These are phyloP conservation scores for Knufia fluminis DNA, from an alignment of 2,329 filamentous ascomycete species.

Conservation along the genomic window DNA sequence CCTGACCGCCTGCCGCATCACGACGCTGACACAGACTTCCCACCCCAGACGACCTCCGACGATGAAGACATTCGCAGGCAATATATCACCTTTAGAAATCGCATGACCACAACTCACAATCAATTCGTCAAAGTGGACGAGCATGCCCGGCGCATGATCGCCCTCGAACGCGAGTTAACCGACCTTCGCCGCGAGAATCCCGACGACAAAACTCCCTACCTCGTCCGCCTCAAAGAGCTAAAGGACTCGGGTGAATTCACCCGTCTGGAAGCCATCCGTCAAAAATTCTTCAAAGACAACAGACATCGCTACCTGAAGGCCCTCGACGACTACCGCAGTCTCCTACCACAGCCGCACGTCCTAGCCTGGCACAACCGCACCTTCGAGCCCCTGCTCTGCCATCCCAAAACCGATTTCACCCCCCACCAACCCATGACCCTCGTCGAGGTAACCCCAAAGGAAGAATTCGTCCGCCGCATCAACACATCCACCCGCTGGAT, in stretches of 20 bases:
- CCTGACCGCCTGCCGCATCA: no score
- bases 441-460: slow-evolving; percentile 46
- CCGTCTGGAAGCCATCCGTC: not conserved
- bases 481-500: slow-evolving; percentile 17
- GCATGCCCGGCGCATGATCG: not conserved
- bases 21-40: not conserved
- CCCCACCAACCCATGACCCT: slow-evolving; percentile 16
- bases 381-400: slow-evolving; percentile 17
- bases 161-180: slow-evolving; percentile 3
- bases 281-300: slow-evolving; percentile 8
- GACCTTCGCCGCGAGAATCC: not conserved
- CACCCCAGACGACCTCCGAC: not conserved
- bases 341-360: slow-evolving; percentile 13
- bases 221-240: slow-evolving; percentile 1
- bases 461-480: slow-evolving; percentile 49
- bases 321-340: slow-evolving; percentile 20
- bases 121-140: not conserved
- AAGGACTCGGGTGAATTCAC: not conserved
- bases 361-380: slow-evolving; percentile 18
- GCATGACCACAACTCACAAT: slow-evolving; percentile 1
- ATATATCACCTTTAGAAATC: not conserved
- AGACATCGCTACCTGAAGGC: slow-evolving; percentile 16
- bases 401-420: slow-evolving; percentile 15
- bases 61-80: not conserved
- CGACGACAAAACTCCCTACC: slow-evolving; percentile 2